Percentiles rank a stretch among this genome's conserved stretches.
These are phyloP conservation scores for Hura crepitans DNA, from an alignment of 441 rosid species.

Conservation along the genomic window DNA sequence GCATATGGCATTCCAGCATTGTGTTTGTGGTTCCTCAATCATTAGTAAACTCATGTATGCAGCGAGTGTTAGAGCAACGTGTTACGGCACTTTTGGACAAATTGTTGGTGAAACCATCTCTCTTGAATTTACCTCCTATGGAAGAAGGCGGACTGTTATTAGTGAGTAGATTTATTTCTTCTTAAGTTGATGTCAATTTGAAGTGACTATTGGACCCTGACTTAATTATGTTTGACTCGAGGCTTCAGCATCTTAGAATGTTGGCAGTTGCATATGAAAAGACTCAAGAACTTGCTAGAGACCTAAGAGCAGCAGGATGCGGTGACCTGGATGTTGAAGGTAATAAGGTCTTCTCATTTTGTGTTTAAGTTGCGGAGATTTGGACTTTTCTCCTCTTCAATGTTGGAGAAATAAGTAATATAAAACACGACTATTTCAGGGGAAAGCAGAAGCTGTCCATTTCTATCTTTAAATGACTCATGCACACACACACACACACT, in stretches of 20 bases:
- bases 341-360: slow-evolving; percentile 29
- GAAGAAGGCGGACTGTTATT: slow-evolving; percentile 91
- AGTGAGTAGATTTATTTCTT: slow-evolving; percentile 46
- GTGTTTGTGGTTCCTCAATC: slow-evolving; percentile 8
- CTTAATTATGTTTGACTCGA: slow-evolving; percentile 35
- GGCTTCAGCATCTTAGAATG: slow-evolving; percentile 91
- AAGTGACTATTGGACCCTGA: slow-evolving; percentile 23
- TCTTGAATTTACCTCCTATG: slow-evolving; percentile 76
- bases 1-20: not conserved
- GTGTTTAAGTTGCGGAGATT: slow-evolving; percentile 16
- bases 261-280: slow-evolving; percentile 97
- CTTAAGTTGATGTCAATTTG: slow-evolving; percentile 14
- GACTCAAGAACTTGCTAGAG: slow-evolving; percentile 96
- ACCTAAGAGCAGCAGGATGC: slow-evolving; percentile 89
- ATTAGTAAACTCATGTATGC: slow-evolving; percentile 28
- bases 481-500: no score
- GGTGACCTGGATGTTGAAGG: slow-evolving; percentile 99
- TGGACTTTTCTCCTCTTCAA: not conserved
- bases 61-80: slow-evolving; percentile 98
- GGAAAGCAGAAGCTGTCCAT: slow-evolving; percentile 9
- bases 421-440: not conserved
- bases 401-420: not conserved
- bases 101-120: slow-evolving; percentile 86
- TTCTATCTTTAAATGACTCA: no score
- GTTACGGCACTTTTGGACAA: slow-evolving; percentile 93